Evolutionary conservation across 164 flowering plant genomes (phyloP).

Genomic region (Chimonanthus salicifolius): DNA sequence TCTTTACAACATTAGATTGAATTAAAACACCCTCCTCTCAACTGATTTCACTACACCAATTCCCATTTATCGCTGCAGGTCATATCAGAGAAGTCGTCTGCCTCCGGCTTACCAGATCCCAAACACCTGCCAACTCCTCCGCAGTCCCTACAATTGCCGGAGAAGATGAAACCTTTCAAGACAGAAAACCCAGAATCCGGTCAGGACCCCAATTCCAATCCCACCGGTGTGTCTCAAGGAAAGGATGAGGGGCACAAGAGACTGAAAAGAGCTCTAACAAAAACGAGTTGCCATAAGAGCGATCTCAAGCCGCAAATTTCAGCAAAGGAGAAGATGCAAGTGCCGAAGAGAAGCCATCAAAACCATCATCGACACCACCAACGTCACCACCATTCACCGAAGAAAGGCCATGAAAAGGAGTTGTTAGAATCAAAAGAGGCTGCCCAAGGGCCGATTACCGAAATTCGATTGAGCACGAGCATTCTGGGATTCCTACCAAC

Average conservation of each 20-base stretch:
- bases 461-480: slow-evolving; percentile 3
- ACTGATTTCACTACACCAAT: neutral
- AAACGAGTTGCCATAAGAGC: slow-evolving; percentile 5
- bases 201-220: neutral
- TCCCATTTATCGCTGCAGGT: slow-evolving; percentile 10
- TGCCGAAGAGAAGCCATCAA: neutral
- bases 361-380: neutral
- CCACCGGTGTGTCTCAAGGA: neutral
- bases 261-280: neutral
- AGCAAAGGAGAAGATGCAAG: slow-evolving; percentile 3
- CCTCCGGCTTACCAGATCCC: neutral
- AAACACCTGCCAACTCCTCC: neutral
- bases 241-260: neutral
- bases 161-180: neutral
- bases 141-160: neutral
- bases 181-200: neutral
- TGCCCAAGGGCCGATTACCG: neutral
- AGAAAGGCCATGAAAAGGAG: neutral
- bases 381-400: neutral
- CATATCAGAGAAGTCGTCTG: slow-evolving; percentile 8
- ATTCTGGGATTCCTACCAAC: neutral
- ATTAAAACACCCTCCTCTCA: neutral
- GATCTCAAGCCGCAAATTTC: slow-evolving; percentile 6
- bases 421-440: slow-evolving; percentile 2
- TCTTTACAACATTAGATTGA: too few relatives aligned